phyloP scores from a whole-genome alignment of 805 yeast species.

The Pichia thaimueangensis region DNA sequence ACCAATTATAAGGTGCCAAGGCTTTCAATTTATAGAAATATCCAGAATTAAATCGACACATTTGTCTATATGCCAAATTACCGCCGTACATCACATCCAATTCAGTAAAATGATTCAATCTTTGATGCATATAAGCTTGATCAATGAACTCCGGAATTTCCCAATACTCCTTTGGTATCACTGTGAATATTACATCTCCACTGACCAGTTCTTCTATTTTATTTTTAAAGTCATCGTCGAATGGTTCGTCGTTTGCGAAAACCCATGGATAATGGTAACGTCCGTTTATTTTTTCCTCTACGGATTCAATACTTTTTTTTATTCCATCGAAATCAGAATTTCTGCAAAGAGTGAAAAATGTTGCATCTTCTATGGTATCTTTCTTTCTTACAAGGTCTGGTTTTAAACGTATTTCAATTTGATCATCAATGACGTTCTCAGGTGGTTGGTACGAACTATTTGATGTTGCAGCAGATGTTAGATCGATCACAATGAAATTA shows the following conservation, averaged over 20 bases:
- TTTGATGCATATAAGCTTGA: conserved; percentile 25
- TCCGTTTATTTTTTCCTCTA: conserved; percentile 35
- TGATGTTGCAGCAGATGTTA: too few relatives aligned
- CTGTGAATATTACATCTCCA: conserved; percentile 37
- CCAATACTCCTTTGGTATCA: conserved; percentile 43
- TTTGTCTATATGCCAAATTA: conserved; percentile 59
- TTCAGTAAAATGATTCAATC: conserved; percentile 24
- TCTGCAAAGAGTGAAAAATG: conserved; percentile 44
- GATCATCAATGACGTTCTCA: neutral
- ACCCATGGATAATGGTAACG: conserved; percentile 37
- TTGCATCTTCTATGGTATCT: conserved; percentile 46
- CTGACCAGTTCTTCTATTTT: conserved; percentile 31
- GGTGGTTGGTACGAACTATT: neutral
- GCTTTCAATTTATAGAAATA: conserved; percentile 48
- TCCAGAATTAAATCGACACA: conserved; percentile 48
- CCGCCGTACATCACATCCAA: conserved; percentile 48
- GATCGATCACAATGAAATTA: too few relatives aligned
- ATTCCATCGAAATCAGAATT: conserved; percentile 34
- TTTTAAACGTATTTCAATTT: conserved; percentile 6
- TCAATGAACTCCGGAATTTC: conserved; percentile 40
- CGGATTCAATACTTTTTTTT: conserved; percentile 30
- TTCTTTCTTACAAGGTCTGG: conserved; percentile 2
- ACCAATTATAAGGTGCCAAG: conserved; percentile 41
- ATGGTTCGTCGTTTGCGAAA: conserved; percentile 42
- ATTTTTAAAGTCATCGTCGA: conserved; percentile 33